These are phyloP conservation scores for Xylaria sp. DNA, from an alignment of 2,329 filamentous ascomycete species.

Conservation along the genomic window DNA sequence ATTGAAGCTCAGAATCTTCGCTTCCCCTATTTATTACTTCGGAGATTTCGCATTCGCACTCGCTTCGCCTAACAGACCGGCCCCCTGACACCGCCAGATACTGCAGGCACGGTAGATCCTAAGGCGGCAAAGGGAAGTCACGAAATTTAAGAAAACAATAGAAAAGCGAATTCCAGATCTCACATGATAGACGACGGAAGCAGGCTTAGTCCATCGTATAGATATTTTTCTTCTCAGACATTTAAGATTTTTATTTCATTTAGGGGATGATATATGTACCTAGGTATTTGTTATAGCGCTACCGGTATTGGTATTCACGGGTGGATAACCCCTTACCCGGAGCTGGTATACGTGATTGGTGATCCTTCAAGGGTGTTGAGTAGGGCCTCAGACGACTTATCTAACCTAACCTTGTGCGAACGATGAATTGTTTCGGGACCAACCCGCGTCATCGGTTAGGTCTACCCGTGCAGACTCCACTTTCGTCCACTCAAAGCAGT, in stretches of 20 bases:
- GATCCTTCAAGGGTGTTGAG: neutral
- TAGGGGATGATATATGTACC: too few species aligned
- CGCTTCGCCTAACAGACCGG: neutral
- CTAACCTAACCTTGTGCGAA: neutral
- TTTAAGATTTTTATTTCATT: neutral
- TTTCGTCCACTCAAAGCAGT: too few species aligned
- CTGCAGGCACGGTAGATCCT: neutral
- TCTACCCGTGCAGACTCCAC: too few species aligned
- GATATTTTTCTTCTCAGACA: neutral
- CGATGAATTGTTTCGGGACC: conserved; percentile 10
- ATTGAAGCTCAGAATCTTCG: neutral
- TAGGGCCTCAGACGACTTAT: neutral
- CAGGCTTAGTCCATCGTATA: conserved; percentile 1
- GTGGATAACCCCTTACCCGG: neutral
- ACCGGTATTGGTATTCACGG: neutral
- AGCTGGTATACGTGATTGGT: neutral
- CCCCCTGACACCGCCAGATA: conserved; percentile 7
- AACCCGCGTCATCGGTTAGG: conserved; percentile 19
- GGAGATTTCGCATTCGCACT: neutral
- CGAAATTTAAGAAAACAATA: neutral
- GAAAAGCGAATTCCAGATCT: neutral
- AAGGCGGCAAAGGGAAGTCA: neutral
- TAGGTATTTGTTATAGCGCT: conserved; percentile 3
- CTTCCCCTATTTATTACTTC: neutral
- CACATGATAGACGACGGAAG: neutral